Conservation (phyloP, 768 basidiomycete species). For the Suillus americanus region DNA sequence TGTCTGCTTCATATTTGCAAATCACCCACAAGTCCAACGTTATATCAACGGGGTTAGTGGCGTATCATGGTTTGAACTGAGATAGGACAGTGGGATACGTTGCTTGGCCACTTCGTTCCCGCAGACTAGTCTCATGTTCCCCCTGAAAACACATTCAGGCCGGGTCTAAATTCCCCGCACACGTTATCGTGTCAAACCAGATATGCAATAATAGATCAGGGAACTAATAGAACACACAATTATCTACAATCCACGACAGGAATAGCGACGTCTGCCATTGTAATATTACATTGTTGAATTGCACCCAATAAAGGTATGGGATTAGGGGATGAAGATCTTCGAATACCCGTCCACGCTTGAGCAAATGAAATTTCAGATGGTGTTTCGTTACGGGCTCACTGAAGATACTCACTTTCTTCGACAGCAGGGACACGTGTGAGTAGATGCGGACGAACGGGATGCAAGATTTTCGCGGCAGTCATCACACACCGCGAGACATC, state of each 20-base stretch:
- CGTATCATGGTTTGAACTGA: not conserved
- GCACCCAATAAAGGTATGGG: not conserved
- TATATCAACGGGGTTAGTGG: not conserved
- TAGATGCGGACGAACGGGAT: constrained; percentile 46
- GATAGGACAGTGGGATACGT: not conserved
- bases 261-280: not conserved
- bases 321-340: constrained; percentile 33
- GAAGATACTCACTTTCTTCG: constrained; percentile 39
- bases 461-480: constrained; percentile 56
- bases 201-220: not conserved
- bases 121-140: not conserved
- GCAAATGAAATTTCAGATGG: not conserved
- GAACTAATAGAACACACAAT: not conserved
- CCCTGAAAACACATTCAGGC: not conserved
- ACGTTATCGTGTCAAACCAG: too few species aligned
- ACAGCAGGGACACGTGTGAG: constrained; percentile 54
- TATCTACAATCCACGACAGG: not conserved
- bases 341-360: constrained; percentile 34
- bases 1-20: not conserved
- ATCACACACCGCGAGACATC: constrained; percentile 52
- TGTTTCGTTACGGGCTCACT: constrained; percentile 5
- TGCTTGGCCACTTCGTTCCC: not conserved
- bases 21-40: not conserved
- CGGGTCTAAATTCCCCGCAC: not conserved
- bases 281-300: not conserved